A percentile compares a stretch with the other conserved stretches of the same genome.
Conservation (phyloP, 2,329 filamentous ascomycete species). For the Alternaria postmessia region DNA sequence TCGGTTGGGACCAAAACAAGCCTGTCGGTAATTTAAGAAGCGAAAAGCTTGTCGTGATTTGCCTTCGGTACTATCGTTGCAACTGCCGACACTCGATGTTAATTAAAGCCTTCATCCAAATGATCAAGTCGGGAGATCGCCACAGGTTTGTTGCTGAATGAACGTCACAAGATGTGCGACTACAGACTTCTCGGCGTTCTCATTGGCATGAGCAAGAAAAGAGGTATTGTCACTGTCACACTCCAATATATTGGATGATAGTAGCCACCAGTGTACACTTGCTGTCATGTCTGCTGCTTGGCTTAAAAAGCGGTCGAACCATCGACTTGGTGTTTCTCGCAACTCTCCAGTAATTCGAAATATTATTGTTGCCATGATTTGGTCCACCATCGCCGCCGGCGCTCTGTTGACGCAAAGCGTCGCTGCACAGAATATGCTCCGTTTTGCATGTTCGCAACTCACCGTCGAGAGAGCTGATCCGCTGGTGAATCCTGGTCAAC, state of each 20-base stretch:
- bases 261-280: too few species aligned
- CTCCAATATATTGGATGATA: background rate
- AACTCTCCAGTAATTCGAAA: background rate
- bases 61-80: constrained; percentile 29
- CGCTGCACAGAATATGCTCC: constrained; percentile 44
- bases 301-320: background rate
- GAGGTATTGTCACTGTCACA: background rate
- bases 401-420: constrained; percentile 35
- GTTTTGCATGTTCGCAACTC: constrained; percentile 46
- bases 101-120: constrained; percentile 28
- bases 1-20: background rate
- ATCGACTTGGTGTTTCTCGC: background rate
- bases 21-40: background rate
- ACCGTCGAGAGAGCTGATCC: constrained; percentile 63
- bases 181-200: background rate
- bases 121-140: background rate
- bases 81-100: constrained; percentile 27
- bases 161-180: background rate
- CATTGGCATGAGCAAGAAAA: background rate
- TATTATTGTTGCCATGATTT: constrained; percentile 27
- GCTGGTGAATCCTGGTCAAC: constrained; percentile 39
- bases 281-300: background rate
- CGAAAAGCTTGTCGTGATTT: constrained; percentile 4
- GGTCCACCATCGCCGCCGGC: constrained; percentile 30
- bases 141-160: background rate